Evolutionary conservation across 352 stramenopile genomes (phyloP).

Genomic region (Halophytophthora batemanensis): DNA sequence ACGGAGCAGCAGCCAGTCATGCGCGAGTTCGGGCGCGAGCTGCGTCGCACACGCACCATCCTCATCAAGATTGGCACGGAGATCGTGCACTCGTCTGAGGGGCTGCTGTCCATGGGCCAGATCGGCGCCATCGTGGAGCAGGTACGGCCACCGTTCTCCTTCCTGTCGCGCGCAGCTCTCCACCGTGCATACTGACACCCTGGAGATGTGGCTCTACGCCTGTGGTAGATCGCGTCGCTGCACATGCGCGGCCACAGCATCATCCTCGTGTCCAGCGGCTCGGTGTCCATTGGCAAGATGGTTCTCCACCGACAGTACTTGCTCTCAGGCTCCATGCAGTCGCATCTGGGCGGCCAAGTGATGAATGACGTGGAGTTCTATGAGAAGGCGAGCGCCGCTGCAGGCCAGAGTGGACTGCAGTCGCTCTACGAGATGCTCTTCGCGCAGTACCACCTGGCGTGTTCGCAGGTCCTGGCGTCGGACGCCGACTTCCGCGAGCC

Average conservation of each 20-base stretch:
- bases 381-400: constrained; percentile 67
- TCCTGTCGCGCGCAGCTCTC: neutral
- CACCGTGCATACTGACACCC: neutral
- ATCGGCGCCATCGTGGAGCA: constrained; percentile 84
- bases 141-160: constrained; percentile 3
- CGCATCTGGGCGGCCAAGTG: constrained; percentile 64
- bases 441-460: constrained; percentile 79
- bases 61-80: constrained; percentile 86
- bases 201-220: neutral
- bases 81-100: constrained; percentile 78
- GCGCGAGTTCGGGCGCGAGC: constrained; percentile 31
- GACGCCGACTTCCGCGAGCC: constrained; percentile 76
- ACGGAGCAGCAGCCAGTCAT: constrained; percentile 4
- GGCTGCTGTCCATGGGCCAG: constrained; percentile 77
- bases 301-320: constrained; percentile 79
- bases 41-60: constrained; percentile 65
- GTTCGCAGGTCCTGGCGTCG: constrained; percentile 76
- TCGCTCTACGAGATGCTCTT: constrained; percentile 88
- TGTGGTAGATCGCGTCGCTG: constrained; percentile 56
- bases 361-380: constrained; percentile 58
- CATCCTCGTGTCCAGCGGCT: constrained; percentile 82
- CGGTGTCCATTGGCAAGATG: constrained; percentile 77
- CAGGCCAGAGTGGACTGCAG: constrained; percentile 76
- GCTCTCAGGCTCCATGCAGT: constrained; percentile 82
- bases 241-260: constrained; percentile 83